These are phyloP conservation scores for Mortierella sp. DNA, from an alignment of 371 early-diverging fungal genomes.

Conservation along the genomic window DNA sequence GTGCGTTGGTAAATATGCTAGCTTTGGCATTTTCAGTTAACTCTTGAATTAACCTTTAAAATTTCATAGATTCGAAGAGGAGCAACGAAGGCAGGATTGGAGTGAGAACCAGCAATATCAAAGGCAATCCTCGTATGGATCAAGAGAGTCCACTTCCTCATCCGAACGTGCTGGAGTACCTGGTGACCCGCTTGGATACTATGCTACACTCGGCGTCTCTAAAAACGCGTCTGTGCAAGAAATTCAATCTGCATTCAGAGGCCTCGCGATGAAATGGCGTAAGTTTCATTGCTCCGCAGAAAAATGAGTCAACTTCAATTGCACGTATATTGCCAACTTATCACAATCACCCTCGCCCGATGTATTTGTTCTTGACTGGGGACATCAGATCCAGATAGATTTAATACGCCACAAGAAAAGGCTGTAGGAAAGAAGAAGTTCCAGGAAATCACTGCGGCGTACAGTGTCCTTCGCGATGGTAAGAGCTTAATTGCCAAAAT, in stretches of 20 bases:
- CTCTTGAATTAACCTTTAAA: not conserved
- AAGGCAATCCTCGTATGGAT: slow-evolving; percentile 35
- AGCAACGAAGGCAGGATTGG: slow-evolving; percentile 65
- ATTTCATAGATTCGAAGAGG: slow-evolving; percentile 60
- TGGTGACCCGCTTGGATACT: slow-evolving; percentile 65
- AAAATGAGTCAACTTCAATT: not conserved
- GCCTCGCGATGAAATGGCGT: slow-evolving; percentile 58
- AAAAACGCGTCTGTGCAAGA: slow-evolving; percentile 62
- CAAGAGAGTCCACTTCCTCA: slow-evolving; percentile 22
- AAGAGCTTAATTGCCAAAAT: too few relatives aligned
- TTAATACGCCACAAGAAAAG: slow-evolving; percentile 63
- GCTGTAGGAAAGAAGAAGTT: slow-evolving; percentile 64
- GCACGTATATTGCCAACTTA: not conserved
- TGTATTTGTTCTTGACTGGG: too few relatives aligned
- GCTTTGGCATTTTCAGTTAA: too few relatives aligned
- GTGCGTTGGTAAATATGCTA: too few relatives aligned
- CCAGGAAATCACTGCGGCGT: slow-evolving; percentile 67
- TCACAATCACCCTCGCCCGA: not conserved
- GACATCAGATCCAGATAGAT: slow-evolving; percentile 69
- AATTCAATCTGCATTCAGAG: slow-evolving; percentile 71
- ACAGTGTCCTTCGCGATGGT: slow-evolving; percentile 69
- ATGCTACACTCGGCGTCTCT: slow-evolving; percentile 58
- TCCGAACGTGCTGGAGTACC: slow-evolving; percentile 16
- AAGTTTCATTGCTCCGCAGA: slow-evolving; percentile 6
- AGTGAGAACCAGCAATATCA: slow-evolving; percentile 57